Evolutionary conservation across 768 basidiomycete species (phyloP), one percentile per base, ranked within the genome.

Genomic region (Calvatia gigantea): DNA sequence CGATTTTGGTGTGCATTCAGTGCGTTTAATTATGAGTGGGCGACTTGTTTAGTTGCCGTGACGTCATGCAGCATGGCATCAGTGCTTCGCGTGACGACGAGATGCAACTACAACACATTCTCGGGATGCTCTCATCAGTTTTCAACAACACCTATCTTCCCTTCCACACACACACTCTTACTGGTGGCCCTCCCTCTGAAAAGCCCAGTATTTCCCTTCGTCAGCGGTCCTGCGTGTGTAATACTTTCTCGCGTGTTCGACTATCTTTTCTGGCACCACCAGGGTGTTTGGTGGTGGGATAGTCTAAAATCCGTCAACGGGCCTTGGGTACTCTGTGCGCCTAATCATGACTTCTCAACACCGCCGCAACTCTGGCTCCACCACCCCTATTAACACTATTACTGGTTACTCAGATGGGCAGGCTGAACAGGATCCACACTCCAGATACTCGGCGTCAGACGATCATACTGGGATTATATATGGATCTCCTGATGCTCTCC

Each of bases 311-410:
- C 15, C 15, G 23, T 33, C 27, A 19, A 9, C 51, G 3, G 21
- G 28, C n/a, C 38, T 29, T 23, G n/a, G 27, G 21, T 42, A 2
- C 39, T 37, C 53, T 29, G 6, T 35, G 8, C 23, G n/a, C 14
- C 35, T 27, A 35, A 28, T 6, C 14, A 56, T 56, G 54, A 21
- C 54, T 31, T 56, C 38, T 17, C 54, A 49, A 42, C 32, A 4
- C n/a, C 46, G n/a, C 28, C 37, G 19, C 42, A 56, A 35, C 46
- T 43, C 33, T 33, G 27, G n/a, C 35, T 8, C 17, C 42, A 27
- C 43, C 25, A 6, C 54, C 7, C 46, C 46, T 19, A 49, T 42
- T 31, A 41, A 8, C 12, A 19, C 33, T 17, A 33, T 12, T 6
- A 14, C 12, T 23, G 45, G 29, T 19, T 33, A 6, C 19, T 48